Conservation (phyloP, 176 grass and related monocot species). For the Oryza australiensis region DNA sequence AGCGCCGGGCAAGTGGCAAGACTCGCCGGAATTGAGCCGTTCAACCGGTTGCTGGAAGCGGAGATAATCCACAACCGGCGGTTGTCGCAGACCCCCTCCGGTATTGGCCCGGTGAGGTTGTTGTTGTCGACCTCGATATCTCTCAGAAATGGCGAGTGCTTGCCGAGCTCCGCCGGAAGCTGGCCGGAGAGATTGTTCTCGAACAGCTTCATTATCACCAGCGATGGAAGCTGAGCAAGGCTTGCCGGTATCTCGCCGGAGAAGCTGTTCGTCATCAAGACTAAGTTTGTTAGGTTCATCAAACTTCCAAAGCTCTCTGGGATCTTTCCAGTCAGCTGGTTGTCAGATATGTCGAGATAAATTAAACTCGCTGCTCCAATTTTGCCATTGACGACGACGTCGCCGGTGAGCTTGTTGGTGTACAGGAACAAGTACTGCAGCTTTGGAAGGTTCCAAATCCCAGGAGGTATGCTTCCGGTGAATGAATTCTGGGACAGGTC, state of each 20-base stretch:
- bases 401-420: constrained; percentile 35
- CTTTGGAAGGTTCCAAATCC: constrained; percentile 64
- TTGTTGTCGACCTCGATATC: constrained; percentile 63
- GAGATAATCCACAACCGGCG: constrained; percentile 28
- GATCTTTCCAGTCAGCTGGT: constrained; percentile 61
- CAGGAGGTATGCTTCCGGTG: constrained; percentile 47
- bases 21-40: constrained; percentile 53
- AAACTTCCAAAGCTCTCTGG: constrained; percentile 59
- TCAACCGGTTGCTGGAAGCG: constrained; percentile 50
- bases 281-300: constrained; percentile 34
- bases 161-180: constrained; percentile 67
- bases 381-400: constrained; percentile 19
- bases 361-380: constrained; percentile 36
- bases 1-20: constrained; percentile 55
- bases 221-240: constrained; percentile 44
- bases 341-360: constrained; percentile 48
- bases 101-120: constrained; percentile 61
- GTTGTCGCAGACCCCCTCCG: constrained; percentile 51
- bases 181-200: constrained; percentile 50
- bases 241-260: constrained; percentile 64
- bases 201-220: constrained; percentile 50
- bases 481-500: constrained; percentile 49
- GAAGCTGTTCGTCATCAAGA: constrained; percentile 46
- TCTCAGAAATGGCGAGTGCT: constrained; percentile 45
- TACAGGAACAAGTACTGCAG: constrained; percentile 42